Conservation (phyloP, 176 grass and related monocot genomes). For the Juncus inflexus region DNA sequence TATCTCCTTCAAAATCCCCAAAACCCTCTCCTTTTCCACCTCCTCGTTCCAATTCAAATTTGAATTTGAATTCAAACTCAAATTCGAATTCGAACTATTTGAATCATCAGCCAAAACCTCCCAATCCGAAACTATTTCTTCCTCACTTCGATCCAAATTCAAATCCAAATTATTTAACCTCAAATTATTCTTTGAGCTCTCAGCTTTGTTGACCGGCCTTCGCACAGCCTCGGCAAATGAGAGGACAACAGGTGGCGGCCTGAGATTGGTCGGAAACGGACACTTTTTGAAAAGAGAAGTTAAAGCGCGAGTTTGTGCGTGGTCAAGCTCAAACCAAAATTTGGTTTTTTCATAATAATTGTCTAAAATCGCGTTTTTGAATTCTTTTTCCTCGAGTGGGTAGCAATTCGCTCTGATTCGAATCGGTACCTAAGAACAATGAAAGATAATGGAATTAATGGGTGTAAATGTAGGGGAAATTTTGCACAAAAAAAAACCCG, state of each 20-base stretch:
- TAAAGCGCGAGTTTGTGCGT: constrained; percentile 52
- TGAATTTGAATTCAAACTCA: constrained; percentile 15
- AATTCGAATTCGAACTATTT: neutral
- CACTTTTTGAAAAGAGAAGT: constrained; percentile 55
- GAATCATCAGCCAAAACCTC: constrained; percentile 19
- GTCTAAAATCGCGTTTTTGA: constrained; percentile 55
- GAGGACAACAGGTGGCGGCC: constrained; percentile 26
- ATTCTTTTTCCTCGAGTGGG: constrained; percentile 54
- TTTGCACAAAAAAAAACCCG: too few relatives aligned
- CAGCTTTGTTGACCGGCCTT: neutral
- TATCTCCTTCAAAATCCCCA: constrained; percentile 17
- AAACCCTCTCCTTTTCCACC: neutral
- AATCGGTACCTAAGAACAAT: constrained; percentile 63
- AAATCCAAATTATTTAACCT: neutral
- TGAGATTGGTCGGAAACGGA: constrained; percentile 38
- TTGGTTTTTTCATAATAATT: constrained; percentile 68
- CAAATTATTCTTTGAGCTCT: neutral
- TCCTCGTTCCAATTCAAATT: constrained; percentile 13
- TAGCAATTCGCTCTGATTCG: constrained; percentile 40
- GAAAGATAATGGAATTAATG: neutral
- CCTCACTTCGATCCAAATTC: neutral
- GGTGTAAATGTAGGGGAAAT: too few relatives aligned
- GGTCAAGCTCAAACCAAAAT: constrained; percentile 91
- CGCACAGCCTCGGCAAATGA: neutral
- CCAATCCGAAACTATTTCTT: constrained; percentile 24